Conservation (phyloP, 2,329 filamentous ascomycete species). For the Ascochyta clinopodiicola region DNA sequence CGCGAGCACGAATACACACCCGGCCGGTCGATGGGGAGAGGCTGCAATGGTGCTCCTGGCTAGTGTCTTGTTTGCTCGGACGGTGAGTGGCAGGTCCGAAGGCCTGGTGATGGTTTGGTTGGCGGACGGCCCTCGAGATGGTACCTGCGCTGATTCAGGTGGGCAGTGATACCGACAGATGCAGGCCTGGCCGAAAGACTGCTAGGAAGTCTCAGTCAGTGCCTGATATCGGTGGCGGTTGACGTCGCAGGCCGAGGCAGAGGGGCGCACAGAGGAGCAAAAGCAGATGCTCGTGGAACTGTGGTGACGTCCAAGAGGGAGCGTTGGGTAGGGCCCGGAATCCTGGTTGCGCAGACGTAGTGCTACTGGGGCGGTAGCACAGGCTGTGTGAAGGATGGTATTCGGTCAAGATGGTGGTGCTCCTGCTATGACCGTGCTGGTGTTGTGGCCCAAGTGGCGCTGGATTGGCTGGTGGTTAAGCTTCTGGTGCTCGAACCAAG, state of each 20-base stretch:
- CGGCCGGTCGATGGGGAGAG: conserved; percentile 31
- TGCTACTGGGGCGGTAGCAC: conserved; percentile 51
- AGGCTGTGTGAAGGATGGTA: conserved; percentile 44
- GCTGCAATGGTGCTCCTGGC: conserved; percentile 39
- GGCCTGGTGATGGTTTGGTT: conserved; percentile 32
- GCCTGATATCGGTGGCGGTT: conserved; percentile 48
- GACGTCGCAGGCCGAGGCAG: conserved; percentile 45
- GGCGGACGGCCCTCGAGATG: conserved; percentile 38
- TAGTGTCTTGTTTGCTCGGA: conserved; percentile 40
- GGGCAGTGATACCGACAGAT: conserved; percentile 51
- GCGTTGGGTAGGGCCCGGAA: conserved; percentile 51
- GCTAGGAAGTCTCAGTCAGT: conserved; percentile 52
- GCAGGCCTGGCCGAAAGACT: conserved; percentile 53
- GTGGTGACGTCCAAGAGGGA: conserved; percentile 44
- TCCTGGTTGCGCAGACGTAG: conserved; percentile 57
- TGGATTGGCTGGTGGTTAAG: conserved; percentile 33
- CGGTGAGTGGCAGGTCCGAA: conserved; percentile 36
- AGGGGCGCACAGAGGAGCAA: conserved; percentile 50
- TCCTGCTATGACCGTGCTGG: conserved; percentile 39
- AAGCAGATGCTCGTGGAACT: conserved; percentile 48
- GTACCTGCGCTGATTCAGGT: conserved; percentile 48
- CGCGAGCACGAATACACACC: conserved; percentile 37
- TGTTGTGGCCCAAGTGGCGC: conserved; percentile 33
- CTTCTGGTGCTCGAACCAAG: conserved; percentile 32
- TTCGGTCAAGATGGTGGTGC: conserved; percentile 42